These are phyloP conservation scores for Coemansia sp. DNA, from an alignment of 192 early-diverging fungal species.

Conservation along the genomic window DNA sequence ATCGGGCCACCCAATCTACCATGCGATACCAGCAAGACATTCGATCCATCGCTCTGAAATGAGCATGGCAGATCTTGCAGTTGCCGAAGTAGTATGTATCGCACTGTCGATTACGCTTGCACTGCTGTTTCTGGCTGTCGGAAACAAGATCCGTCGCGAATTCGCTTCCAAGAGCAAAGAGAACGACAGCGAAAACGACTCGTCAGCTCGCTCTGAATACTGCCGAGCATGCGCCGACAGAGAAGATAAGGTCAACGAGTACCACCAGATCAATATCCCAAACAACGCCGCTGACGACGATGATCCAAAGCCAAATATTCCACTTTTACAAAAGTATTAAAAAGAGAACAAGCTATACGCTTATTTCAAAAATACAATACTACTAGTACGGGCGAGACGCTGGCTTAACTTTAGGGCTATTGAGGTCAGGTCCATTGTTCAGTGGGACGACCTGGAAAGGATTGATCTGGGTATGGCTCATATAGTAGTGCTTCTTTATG, in stretches of 20 bases:
- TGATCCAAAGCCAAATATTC: neutral
- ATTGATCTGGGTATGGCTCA: conserved; percentile 90
- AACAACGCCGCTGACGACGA: neutral
- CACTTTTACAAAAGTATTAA: too few relatives aligned
- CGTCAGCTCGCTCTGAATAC: too few relatives aligned
- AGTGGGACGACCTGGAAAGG: conserved; percentile 80
- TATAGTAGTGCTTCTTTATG: conserved; percentile 95
- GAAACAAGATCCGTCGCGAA: conserved; percentile 45
- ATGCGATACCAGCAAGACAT: neutral
- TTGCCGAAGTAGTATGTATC: conserved; percentile 23
- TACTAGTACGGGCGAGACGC: conserved; percentile 31
- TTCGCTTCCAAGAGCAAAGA: conserved; percentile 26
- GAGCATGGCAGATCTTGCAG: conserved; percentile 13
- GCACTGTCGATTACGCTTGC: conserved; percentile 26
- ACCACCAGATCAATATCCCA: neutral
- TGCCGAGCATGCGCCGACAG: too few relatives aligned
- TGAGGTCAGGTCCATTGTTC: conserved; percentile 65
- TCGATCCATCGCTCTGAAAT: neutral
- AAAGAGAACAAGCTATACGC: neutral
- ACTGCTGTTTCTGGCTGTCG: conserved; percentile 30
- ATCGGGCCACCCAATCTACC: neutral
- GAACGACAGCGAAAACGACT: neutral
- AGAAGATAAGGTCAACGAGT: too few relatives aligned
- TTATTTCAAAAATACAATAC: neutral
- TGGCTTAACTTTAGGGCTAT: conserved; percentile 28